Base-by-base conservation (phyloP, 192 early-diverging fungal species). In the Coemansia sp. region DNA sequence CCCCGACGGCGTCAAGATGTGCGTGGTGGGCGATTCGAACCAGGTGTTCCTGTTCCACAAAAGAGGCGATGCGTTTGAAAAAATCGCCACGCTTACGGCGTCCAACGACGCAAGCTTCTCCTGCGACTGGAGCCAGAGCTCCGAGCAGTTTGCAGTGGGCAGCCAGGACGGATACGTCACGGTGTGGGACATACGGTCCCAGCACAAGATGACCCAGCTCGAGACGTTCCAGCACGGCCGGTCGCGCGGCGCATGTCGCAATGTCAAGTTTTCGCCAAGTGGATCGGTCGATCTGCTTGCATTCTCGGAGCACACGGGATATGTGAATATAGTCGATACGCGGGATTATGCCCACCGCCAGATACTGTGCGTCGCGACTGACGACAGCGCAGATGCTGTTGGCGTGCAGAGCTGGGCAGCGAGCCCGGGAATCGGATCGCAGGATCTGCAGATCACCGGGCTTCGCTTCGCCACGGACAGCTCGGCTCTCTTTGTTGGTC, bases 111-210 rank as follows among this genome's bases (percentile, higher is more conserved):
- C 96, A 0, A 89, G 91, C 9, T 98, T 97, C 63, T 95, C 92
- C 7, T 95, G 94, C 72, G 87, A 95, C 27, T 98, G 94, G 93
- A 97, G 91, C 71, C 93, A 94, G 58, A 81, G 87, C 16, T 93
- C 91, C 1, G 91, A 94, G 61, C 91, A 88, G 67, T 98, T 98
- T 84, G 96, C 96, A 0, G 94, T 98, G 1, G 94, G 94, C 11
- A 94, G 89, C 75, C 93, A 95, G 71, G 91, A 97, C 72, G 96
- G 96, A 9, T 91, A 75, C 61, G 93, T 94, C 8, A 89, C 86
- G 48, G 91, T 98, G 0, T 98, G 93, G 92, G 96, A 98, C 69
- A 84, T 95, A 36, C 84, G 93, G 20, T 83, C 82, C 48, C 89
- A 82, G 28, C 83, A 90, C 22, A 91, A 92, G 60, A 70, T 95